Evolutionary conservation across 768 basidiomycete species (phyloP), one percentile per base, ranked within the genome.

Genomic region (Tephrocybe sp.): DNA sequence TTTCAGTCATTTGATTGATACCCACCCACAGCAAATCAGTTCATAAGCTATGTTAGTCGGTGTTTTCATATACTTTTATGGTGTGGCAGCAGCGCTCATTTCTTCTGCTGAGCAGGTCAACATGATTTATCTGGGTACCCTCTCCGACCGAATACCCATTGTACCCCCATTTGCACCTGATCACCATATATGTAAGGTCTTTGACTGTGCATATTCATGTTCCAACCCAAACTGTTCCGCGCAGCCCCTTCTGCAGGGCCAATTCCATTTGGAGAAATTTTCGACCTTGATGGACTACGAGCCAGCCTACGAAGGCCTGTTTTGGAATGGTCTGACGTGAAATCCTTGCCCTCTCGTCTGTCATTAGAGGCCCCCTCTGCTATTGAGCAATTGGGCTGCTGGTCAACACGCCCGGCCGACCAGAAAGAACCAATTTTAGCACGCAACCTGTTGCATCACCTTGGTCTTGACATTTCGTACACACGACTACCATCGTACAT

Each of bases 321-420:
- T 37, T 58, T 80, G 7, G 76, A 80, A 62, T 79, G 78, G 78
- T 62, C 64, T 22, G 71, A 77, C 42, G 65, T 79, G 11, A 80
- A 80, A 57, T 56, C 59, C 27, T 40, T 66, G 3, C 54, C 66
- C n/a, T 50, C 59, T 36, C 49, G 47, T 25, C 21, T 53, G 39
- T 57, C 60, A 8, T 23, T 54, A 15, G 42, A 54, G 19, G 40
- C 31, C 15, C 58, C 58, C 11, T 38, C 50, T 18, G 38, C 45
- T 5, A 42, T 49, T 22, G 55, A 57, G 39, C 53, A 49, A 46
- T 42, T 56, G 50, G 70, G 69, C 24, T 69, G 70, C 43, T 72
- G 69, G 70, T 65, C 65, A 4, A 66, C 66, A 15, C 62, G 64
- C 4, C 47, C 57, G 11, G 42, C 47, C 34, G 47, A 52, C 18